phyloP scores from a whole-genome alignment of 2,329 filamentous ascomycete species.

The Metarhizium anisopliae region DNA sequence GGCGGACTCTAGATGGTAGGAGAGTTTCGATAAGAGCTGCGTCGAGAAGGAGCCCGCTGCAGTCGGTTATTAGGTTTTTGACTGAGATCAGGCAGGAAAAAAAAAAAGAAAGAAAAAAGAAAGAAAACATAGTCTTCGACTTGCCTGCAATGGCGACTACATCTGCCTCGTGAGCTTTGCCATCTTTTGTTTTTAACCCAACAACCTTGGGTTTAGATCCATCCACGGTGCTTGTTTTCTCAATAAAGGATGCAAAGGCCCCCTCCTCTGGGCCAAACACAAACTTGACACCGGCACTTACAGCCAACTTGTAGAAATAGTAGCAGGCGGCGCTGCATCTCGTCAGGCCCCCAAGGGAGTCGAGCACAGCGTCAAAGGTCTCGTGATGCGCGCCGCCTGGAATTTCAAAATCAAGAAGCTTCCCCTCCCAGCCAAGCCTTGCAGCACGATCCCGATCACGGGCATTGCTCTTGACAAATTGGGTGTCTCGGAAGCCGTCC shows the following conservation, averaged over 20 bases:
- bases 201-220: neutral
- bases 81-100: neutral
- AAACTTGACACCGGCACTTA: conserved; percentile 16
- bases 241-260: conserved; percentile 12
- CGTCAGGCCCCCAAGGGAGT: conserved; percentile 14
- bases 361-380: conserved; percentile 15
- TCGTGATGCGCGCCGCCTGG: conserved; percentile 3
- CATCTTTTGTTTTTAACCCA: conserved; percentile 8
- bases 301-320: conserved; percentile 12
- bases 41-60: conserved; percentile 23
- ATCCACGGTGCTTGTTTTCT: neutral
- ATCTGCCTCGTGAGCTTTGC: conserved; percentile 11
- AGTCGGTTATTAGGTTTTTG: neutral
- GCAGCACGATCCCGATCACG: conserved; percentile 11
- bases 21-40: conserved; percentile 18
- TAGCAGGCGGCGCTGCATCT: conserved; percentile 15
- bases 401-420: conserved; percentile 16
- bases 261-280: conserved; percentile 16
- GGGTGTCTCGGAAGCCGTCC: conserved; percentile 13
- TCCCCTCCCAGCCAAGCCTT: conserved; percentile 12
- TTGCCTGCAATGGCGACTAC: conserved; percentile 18
- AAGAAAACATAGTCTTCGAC: neutral
- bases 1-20: conserved; percentile 20
- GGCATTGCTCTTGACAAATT: conserved; percentile 14
- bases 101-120: neutral